Evolutionary conservation across 805 yeast genomes (phyloP), one percentile per base, ranked within the genome.

Genomic region (Ogataea minuta): DNA sequence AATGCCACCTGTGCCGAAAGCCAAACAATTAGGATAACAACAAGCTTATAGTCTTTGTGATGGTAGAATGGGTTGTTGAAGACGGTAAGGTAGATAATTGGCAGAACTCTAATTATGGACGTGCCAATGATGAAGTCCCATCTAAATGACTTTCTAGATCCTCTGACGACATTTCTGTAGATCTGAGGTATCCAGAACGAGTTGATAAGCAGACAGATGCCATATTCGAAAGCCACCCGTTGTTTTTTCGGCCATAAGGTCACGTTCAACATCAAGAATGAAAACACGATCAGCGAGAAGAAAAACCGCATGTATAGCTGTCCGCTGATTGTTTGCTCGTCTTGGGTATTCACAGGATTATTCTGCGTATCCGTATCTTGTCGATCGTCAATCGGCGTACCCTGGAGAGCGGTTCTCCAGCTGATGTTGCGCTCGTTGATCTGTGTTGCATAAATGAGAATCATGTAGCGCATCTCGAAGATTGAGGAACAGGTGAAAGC

Each of bases 151-250:
- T 76, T 70, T 40, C 87, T 70, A 39, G 79, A 70, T 14, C 90
- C 91, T 36, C 86, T 72, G 20, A 80, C 58, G 3, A 81, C 76
- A 56, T 88, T 87, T 57, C 96, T 71, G 50, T 79, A 80, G 29
- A 86, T 81, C 60, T 90, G 98, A 2, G 97, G 96, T 11, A 85
- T 49, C 96, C 96, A 89, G 50, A 76, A 81, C 1, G 95, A 84
- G 57, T 79, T 84, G 20, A 82, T 50, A 1, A 70, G 34, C 2
- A 79, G 44, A 8, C 82, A 57, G 2, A 74, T 62, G 4, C 72
- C 36, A 40, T 74, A 77, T 55, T 88, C 96, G 52, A 81, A 76
- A 1, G 67, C 49, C 19, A 59, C 60, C 39, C 95, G 64, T 26
- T 75, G 63, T 13, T 57, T 63, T 14, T 67, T 67, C 28, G 89